phyloP scores from a whole-genome alignment of 768 basidiomycete species.

The Macrolepiota albuminosa region DNA sequence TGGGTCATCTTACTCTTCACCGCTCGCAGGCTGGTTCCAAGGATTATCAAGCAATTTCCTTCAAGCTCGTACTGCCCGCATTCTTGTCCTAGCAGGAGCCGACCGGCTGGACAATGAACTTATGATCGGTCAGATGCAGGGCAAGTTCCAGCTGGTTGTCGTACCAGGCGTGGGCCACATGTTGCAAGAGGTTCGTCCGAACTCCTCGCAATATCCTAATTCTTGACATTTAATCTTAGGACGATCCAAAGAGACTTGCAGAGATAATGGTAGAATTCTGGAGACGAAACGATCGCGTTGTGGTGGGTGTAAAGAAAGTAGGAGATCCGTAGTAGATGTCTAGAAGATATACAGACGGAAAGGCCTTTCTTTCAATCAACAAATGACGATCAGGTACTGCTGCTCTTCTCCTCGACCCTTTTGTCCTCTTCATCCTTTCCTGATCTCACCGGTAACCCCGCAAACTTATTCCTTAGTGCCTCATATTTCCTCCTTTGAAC shows the following conservation, averaged over 20 bases:
- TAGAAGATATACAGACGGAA: not conserved
- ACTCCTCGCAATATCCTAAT: not conserved
- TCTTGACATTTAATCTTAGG: constrained; percentile 41
- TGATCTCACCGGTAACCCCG: constrained; percentile 62
- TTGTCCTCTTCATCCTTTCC: constrained; percentile 41
- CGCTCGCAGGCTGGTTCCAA: constrained; percentile 77
- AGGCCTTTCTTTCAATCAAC: not conserved
- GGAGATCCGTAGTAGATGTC: constrained; percentile 30
- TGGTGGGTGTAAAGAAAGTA: constrained; percentile 56
- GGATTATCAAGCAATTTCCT: constrained; percentile 81
- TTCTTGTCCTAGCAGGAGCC: constrained; percentile 88
- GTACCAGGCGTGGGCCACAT: constrained; percentile 88
- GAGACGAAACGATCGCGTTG: constrained; percentile 76
- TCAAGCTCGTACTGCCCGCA: constrained; percentile 67
- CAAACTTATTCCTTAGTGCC: constrained; percentile 73
- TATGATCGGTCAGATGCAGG: constrained; percentile 97
- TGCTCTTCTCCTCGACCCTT: constrained; percentile 20
- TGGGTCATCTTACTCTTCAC: not conserved
- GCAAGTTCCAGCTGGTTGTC: constrained; percentile 92
- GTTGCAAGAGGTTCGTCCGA: constrained; percentile 79
- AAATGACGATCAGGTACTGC: not conserved
- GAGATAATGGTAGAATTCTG: constrained; percentile 86
- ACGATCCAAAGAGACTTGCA: constrained; percentile 79
- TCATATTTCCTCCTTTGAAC: constrained; percentile 84
- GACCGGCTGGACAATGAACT: constrained; percentile 90